Conservation (phyloP, 768 basidiomycete genomes). For the Lactarius hengduanensis region DNA sequence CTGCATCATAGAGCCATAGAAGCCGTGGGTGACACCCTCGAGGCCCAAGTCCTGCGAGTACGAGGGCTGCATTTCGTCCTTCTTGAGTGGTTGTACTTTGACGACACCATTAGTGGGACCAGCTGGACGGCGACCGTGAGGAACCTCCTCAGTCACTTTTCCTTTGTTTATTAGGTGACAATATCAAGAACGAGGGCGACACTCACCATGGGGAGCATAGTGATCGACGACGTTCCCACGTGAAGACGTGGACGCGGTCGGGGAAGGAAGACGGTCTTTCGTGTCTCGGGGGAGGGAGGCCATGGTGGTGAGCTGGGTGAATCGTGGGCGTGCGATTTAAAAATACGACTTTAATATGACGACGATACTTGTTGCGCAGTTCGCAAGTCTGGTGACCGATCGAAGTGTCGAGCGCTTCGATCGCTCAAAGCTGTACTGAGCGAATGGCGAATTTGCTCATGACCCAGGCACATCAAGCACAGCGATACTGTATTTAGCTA, state of each 20-base stretch:
- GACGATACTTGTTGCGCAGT: not conserved
- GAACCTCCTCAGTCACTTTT: constrained; percentile 62
- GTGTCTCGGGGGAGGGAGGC: constrained; percentile 8
- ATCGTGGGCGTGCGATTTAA: not conserved
- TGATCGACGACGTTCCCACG: constrained; percentile 29
- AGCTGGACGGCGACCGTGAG: constrained; percentile 1
- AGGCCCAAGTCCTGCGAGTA: constrained; percentile 89
- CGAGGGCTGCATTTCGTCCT: constrained; percentile 89
- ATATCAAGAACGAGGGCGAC: constrained; percentile 6
- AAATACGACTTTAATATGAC: not conserved
- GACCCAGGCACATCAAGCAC: not conserved
- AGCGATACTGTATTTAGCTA: constrained; percentile 11
- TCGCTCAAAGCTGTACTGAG: not conserved
- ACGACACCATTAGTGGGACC: constrained; percentile 48
- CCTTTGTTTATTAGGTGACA: constrained; percentile 24
- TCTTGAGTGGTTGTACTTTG: constrained; percentile 80
- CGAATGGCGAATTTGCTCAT: constrained; percentile 12
- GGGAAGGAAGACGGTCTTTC: constrained; percentile 25
- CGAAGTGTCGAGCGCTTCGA: not conserved
- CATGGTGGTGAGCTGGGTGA: not conserved
- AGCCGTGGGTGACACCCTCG: constrained; percentile 72
- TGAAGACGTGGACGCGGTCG: constrained; percentile 8
- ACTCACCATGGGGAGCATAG: constrained; percentile 27
- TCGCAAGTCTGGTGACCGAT: not conserved
- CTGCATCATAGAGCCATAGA: constrained; percentile 82